Evolutionary conservation across 495 filamentous ascomycete species (phyloP).

Genomic region (Aspergillus mulundensis): DNA sequence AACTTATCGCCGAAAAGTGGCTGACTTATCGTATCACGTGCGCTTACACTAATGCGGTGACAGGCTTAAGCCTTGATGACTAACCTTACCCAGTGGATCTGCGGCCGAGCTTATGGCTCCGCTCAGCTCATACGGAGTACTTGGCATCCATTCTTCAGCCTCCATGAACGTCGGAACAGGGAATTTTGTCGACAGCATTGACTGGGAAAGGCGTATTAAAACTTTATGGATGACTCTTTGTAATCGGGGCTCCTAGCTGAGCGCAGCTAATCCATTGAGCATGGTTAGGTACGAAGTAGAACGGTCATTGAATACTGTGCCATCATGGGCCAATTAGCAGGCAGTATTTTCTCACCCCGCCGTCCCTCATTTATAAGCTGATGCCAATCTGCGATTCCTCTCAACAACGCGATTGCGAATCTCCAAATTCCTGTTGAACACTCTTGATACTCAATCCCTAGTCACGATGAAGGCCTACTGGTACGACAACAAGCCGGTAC

Average conservation of each 20-base stretch:
- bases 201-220: background rate
- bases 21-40: conserved; percentile 5
- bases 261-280: background rate
- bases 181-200: background rate
- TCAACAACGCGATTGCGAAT: background rate
- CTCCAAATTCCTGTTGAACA: background rate
- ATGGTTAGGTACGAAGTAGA: background rate
- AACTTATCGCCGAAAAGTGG: background rate
- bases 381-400: background rate
- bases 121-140: background rate
- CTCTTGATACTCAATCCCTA: background rate
- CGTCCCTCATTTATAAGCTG: conserved; percentile 28
- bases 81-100: too few species aligned
- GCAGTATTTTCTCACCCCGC: conserved; percentile 46
- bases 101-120: too few species aligned
- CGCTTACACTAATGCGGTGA: background rate
- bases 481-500: conserved; percentile 75
- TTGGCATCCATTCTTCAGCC: background rate
- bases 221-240: background rate
- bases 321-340: conserved; percentile 36
- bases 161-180: background rate
- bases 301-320: conserved; percentile 12
- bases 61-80: background rate
- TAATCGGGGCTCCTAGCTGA: background rate
- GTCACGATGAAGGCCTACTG: conserved; percentile 75